These are phyloP conservation scores for Xylaria palmicola DNA, from an alignment of 495 filamentous ascomycete genomes.

Conservation along the genomic window DNA sequence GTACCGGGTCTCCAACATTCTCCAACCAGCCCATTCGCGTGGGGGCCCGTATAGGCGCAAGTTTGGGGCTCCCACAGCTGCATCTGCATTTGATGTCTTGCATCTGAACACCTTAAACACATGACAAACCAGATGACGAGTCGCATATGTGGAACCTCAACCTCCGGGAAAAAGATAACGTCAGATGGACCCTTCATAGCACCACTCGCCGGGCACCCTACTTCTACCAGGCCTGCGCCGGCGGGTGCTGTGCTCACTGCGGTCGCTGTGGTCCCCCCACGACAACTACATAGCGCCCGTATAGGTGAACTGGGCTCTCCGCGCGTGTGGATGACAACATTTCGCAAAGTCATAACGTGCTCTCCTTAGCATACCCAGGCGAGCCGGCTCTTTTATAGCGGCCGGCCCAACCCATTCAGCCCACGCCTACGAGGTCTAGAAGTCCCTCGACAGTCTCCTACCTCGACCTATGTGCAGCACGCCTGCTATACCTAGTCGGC, in stretches of 20 bases:
- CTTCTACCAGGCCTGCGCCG: too few relatives aligned
- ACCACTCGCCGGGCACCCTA: too few relatives aligned
- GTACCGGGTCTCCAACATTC: not conserved
- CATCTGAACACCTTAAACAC: not conserved
- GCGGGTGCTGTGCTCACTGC: not conserved
- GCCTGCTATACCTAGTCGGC: not conserved
- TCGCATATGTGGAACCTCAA: not conserved
- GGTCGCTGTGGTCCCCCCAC: too few relatives aligned
- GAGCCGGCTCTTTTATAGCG: not conserved
- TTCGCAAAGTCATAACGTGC: not conserved
- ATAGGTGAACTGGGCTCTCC: too few relatives aligned
- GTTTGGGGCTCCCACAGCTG: not conserved
- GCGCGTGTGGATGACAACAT: not conserved
- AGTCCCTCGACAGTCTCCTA: not conserved
- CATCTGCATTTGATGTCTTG: constrained; percentile 7
- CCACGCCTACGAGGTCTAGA: constrained; percentile 1
- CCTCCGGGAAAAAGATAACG: constrained; percentile 1
- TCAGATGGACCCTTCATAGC: constrained; percentile 3
- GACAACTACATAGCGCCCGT: too few relatives aligned
- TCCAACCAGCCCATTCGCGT: not conserved
- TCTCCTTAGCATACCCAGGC: too few relatives aligned
- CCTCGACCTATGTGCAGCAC: not conserved
- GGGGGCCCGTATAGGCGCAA: not conserved
- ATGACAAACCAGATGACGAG: constrained; percentile 3
- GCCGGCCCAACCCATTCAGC: too few relatives aligned